phyloP scores from a whole-genome alignment of 2,329 filamentous ascomycete genomes.

The Colletotrichum liriopes region DNA sequence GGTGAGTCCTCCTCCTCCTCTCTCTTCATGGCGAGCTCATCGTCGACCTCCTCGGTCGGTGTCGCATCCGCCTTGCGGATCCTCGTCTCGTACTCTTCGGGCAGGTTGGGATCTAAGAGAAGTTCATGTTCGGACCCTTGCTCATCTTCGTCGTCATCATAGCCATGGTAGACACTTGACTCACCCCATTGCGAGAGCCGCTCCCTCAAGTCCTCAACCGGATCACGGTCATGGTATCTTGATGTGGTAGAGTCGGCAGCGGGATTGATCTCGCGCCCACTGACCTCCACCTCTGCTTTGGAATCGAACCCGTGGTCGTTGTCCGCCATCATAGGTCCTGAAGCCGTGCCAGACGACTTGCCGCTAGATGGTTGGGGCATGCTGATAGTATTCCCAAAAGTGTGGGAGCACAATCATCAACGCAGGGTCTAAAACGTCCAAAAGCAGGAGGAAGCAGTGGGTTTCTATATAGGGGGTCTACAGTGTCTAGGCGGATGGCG shows the following conservation, averaged over 20 bases:
- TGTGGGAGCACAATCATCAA: conserved; percentile 38
- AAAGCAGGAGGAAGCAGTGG: conserved; percentile 38
- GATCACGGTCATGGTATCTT: conserved; percentile 42
- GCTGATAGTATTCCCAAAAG: conserved; percentile 43
- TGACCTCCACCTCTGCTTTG: conserved; percentile 50
- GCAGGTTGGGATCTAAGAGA: conserved; percentile 68
- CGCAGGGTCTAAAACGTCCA: conserved; percentile 11
- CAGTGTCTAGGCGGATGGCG: conserved; percentile 33
- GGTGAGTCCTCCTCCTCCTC: conserved; percentile 72
- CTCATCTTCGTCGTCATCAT: conserved; percentile 61
- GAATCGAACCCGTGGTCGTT: conserved; percentile 48
- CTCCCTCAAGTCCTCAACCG: conserved; percentile 53
- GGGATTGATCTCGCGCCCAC: conserved; percentile 49
- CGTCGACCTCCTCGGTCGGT: conserved; percentile 48
- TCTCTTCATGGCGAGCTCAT: conserved; percentile 52
- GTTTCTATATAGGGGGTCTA: conserved; percentile 45
- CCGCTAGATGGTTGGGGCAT: conserved; percentile 52
- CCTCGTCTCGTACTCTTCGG: conserved; percentile 60
- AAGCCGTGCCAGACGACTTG: conserved; percentile 53
- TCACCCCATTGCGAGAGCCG: conserved; percentile 60
- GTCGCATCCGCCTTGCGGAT: conserved; percentile 37
- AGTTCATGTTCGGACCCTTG: conserved; percentile 68
- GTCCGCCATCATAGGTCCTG: conserved; percentile 45
- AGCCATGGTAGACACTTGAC: conserved; percentile 53
- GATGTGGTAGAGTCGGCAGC: conserved; percentile 43